Evolutionary conservation across 2,329 filamentous ascomycete species (phyloP), one percentile per base, ranked within the genome.

Genomic region (Passalora sequoiae): DNA sequence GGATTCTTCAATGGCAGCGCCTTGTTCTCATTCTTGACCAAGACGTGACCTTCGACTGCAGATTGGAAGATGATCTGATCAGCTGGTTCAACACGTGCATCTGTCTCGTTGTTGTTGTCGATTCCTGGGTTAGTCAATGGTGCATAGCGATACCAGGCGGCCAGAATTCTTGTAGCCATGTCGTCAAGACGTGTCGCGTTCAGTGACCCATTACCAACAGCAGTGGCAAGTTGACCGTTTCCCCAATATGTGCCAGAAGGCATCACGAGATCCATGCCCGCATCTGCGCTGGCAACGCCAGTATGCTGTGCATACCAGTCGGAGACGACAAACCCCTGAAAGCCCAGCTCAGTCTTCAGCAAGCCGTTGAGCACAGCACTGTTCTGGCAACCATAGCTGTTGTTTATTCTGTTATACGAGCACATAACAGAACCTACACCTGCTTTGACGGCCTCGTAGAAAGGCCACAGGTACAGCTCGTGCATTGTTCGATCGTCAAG

Each of bases 401-500:
- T 65, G 50, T 73, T 72, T 54, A 71, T 61, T 51, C 67, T 66
- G 38, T 72, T 69, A 56, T 94, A 94, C 1, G 83, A 81, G 59
- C 84, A 89, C 88, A 94, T 94, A 31, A 89, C 76, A 10, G 80
- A 80, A 0, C 79, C 86, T 1, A 89, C 86, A 9, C 86, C 86
- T 3, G 84, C 80, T 31, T 79, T 73, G 19, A 86, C 68, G 1
- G 80, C 80, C 55, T 86, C 85, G 62, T 84, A 81, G 49, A 86
- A 86, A 0, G 83, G 83, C 31, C 78, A 80, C 9, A 86, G 73
- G 51, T 86, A 86, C 0, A 60, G 47, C 30, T 60, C 58, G 30
- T 60, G 57, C 48, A 60, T 44, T 6, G 57, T 54, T 3, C 51
- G 43, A 36, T 60, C 58, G 31, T 60, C 55, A n/a, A 60, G 42